A percentile compares a stretch with the other conserved stretches of the same genome.
Conservation (phyloP, 371 early-diverging fungal species). For the Circinella minor region DNA sequence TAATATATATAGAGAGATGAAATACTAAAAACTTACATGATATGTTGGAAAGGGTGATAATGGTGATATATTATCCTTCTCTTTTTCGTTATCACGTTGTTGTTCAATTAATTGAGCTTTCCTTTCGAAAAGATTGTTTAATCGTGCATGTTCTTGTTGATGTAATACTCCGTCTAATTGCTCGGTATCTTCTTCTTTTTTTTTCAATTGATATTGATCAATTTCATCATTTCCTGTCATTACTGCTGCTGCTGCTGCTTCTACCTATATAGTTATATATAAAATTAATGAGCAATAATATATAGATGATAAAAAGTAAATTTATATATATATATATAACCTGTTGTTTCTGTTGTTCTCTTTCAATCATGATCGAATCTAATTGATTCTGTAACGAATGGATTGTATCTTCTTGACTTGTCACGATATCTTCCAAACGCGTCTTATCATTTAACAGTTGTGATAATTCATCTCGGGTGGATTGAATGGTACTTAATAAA, state of each 20-base stretch:
- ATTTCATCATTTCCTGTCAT: neutral
- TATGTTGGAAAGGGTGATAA: neutral
- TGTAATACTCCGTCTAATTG: neutral
- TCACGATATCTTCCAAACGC: constrained; percentile 3
- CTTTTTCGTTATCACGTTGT: neutral
- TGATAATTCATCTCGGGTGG: neutral
- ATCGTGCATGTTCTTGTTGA: neutral
- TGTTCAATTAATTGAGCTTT: neutral
- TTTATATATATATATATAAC: neutral
- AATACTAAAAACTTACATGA: neutral
- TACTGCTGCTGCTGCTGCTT: no score
- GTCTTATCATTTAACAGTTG: constrained; percentile 1
- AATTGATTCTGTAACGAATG: neutral
- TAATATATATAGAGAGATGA: neutral
- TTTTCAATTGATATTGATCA: neutral
- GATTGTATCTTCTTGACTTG: neutral
- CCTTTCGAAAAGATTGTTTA: neutral
- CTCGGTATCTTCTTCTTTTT: neutral
- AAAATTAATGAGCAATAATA: neutral
- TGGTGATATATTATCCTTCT: neutral
- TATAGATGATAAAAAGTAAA: neutral
- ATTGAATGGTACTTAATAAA: constrained; percentile 7
- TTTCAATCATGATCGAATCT: neutral
- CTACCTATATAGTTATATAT: no score
- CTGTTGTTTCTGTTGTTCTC: neutral